A percentile compares a stretch with the other conserved stretches of the same genome.
phyloP scores from a whole-genome alignment of 208 protist species.

The Leishmania major region DNA sequence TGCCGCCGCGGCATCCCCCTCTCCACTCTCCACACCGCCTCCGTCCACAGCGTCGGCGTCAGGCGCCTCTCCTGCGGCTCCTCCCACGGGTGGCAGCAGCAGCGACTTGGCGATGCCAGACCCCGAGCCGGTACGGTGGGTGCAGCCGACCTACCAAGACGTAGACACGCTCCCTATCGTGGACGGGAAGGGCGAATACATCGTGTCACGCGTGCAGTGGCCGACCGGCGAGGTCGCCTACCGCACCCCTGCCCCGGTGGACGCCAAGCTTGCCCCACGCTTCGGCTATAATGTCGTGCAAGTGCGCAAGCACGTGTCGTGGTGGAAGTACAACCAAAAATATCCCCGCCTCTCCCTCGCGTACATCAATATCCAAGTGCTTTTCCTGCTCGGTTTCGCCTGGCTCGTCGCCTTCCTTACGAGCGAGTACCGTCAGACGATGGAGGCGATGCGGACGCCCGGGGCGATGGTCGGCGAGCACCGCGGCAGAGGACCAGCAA shows the following conservation, averaged over 20 bases:
- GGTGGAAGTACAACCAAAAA: constrained; percentile 90
- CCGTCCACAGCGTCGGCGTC: neutral
- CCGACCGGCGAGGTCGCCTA: constrained; percentile 86
- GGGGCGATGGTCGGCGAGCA: constrained; percentile 88
- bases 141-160: constrained; percentile 53
- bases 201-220: constrained; percentile 85
- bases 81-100: neutral
- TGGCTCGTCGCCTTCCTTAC: constrained; percentile 82
- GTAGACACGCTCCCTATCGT: constrained; percentile 53
- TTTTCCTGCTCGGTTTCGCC: constrained; percentile 75
- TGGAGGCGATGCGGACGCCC: constrained; percentile 79
- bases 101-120: constrained; percentile 29
- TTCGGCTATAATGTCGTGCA: constrained; percentile 90
- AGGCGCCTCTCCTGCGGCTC: neutral
- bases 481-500: constrained; percentile 66
- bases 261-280: constrained; percentile 73
- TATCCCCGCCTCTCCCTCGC: constrained; percentile 79
- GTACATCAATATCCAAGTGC: constrained; percentile 85
- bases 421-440: constrained; percentile 63
- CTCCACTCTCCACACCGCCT: neutral
- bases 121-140: constrained; percentile 70
- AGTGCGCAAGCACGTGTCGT: constrained; percentile 86
- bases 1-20: neutral
- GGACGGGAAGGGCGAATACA: constrained; percentile 82
- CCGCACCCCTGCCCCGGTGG: constrained; percentile 63